A percentile compares a stretch with the other conserved stretches of the same genome.
These are phyloP conservation scores for Trametes elegans DNA, from an alignment of 768 basidiomycete species.

Conservation along the genomic window DNA sequence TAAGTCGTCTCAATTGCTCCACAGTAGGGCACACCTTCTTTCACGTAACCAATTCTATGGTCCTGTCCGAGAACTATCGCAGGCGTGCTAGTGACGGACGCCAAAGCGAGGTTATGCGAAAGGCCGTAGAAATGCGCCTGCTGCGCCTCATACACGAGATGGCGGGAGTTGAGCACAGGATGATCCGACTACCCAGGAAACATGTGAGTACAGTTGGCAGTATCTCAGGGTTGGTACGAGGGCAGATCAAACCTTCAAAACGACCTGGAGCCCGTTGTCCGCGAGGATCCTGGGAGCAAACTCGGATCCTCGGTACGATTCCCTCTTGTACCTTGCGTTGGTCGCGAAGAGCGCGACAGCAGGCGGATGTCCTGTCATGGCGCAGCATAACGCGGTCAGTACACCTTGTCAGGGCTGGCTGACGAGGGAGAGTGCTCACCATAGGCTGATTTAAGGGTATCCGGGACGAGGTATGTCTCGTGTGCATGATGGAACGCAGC, in stretches of 20 bases:
- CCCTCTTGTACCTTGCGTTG: constrained; percentile 61
- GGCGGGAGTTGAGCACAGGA: constrained; percentile 51
- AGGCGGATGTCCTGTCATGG: constrained; percentile 58
- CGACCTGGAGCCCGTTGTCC: constrained; percentile 53
- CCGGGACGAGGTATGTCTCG: constrained; percentile 88
- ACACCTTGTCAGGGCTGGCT: not conserved
- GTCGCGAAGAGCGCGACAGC: constrained; percentile 81
- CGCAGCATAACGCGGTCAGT: too few relatives aligned
- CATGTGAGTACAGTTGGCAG: not conserved
- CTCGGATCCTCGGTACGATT: constrained; percentile 63
- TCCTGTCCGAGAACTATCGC: constrained; percentile 63
- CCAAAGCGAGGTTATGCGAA: constrained; percentile 56
- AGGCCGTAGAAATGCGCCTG: constrained; percentile 72
- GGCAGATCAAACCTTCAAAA: constrained; percentile 49
- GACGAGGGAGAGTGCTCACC: constrained; percentile 1
- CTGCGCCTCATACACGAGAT: constrained; percentile 54
- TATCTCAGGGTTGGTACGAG: too few relatives aligned
- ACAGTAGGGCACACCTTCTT: constrained; percentile 39
- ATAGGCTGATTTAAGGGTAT: constrained; percentile 71
- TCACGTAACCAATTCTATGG: constrained; percentile 48
- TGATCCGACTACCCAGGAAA: constrained; percentile 38
- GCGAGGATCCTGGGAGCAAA: constrained; percentile 61
- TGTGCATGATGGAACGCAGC: constrained; percentile 86
- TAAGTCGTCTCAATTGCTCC: not conserved
- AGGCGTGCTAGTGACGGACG: constrained; percentile 66